Base-by-base conservation (phyloP, 2,329 filamentous ascomycete genomes). In the Teratosphaeria epicoccoides region DNA sequence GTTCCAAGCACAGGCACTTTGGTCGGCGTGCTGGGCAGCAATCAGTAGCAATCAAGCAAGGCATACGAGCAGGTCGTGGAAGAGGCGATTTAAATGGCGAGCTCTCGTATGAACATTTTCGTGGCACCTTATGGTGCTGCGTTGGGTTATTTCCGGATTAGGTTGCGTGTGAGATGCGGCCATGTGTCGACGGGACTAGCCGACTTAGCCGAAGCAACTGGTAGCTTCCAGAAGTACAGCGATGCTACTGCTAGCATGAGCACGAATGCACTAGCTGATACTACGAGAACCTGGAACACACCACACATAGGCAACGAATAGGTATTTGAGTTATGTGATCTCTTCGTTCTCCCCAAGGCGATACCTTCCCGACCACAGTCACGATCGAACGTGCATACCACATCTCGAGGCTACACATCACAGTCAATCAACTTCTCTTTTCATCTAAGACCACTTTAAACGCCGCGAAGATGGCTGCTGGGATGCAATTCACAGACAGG, bases 401-500 rank as follows among this genome's bases (percentile, higher is more conserved):
- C 14, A 17, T 14, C 20, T n/a, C 14, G 47, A 49, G 47, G 47
- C 47, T 49, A 28, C 47, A 14, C 24, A 29, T 29, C 47, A 23
- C 23, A 49, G 20, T 26, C 20, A 24, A 47, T 20, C 28, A 12
- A 26, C 12, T 29, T 47, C 23, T 29, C 24, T 12, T 28, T 29
- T 14, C 33, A 17, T 7, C 33, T 6, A n/a, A n/a, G 4, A 40
- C 33, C 23, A 40, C 29, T 43, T n/a, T 24, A 4, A 49, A 6
- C 20, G 43, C 49, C 49, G 51, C 60, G 53, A 80, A 60, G 60
- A 88, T 89, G 85, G 80, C 79, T 70, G 80, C 83, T 49, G 81
- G 83, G 64, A 88, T 90, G 83, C 85, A 94, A 68, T 96, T 96
- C 69, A 98, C 93, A 59, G 91, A 97, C 72, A 78, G 87, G 72